Base-by-base conservation (phyloP, 371 early-diverging fungal genomes). In the Haplosporangium sp. region DNA sequence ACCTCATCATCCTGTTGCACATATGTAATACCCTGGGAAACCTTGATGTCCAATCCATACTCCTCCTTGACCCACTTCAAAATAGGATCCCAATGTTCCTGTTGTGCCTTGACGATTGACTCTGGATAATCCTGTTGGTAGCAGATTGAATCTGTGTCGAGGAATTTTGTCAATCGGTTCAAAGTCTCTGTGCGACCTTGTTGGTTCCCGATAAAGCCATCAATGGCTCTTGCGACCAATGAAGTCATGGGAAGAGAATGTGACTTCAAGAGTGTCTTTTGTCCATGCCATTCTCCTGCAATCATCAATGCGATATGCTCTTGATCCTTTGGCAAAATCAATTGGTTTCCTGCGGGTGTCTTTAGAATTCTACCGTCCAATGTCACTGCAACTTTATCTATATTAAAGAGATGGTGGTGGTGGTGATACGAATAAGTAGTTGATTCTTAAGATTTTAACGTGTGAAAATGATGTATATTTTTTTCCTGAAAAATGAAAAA, bases 211-310 rank as follows among this genome's bases (percentile, higher is more conserved):
- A 87, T 83, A 27, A 96, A 88, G 0, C 90, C 92, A 79, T 96
- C 96, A 38, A 93, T 88, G 0, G 96, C 89, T 34, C 97, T 90
- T 57, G 93, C 91, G 10, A 96, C 89, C 37, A 98, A 85, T 2
- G 96, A 96, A 2, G 98, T 98, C 91, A 98, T 87, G 9, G 96
- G 96, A 39, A 98, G 87, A 6, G 96, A 90, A 74, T 96, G 94
- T 3, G 93, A 85, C 79, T 95, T 96, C 37, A 96, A 76, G 48
- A 90, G 76, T 55, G 89, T 86, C 39, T 88, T 90, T 84, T 95
- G 96, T 57, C 91, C 86, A 77, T 98, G 96, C 98, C 98, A 98
- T 83, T 98, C 98, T 20, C 90, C 96, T 9, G 96, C 96, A 47
- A 95, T 89, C 71, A 97, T 85, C 56, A 90, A 76, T 15, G 96